Conservation (phyloP, 805 yeast species). For the Kazachstania bromeliacearum region DNA sequence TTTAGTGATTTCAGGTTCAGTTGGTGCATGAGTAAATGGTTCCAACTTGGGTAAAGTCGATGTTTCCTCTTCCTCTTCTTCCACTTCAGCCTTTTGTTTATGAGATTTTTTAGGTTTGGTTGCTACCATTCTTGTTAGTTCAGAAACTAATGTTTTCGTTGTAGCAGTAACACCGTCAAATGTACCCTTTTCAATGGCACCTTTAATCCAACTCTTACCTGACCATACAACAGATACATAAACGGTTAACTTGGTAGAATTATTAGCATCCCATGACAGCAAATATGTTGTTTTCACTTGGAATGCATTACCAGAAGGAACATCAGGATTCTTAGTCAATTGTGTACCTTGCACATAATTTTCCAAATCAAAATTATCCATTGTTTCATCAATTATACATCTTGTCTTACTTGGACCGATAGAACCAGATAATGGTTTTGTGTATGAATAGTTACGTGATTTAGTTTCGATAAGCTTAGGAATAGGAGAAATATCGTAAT, state of each 20-base stretch:
- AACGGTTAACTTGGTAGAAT: slow-evolving; percentile 43
- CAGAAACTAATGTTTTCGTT: slow-evolving; percentile 38
- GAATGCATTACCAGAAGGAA: slow-evolving; percentile 70
- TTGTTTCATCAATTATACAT: slow-evolving; percentile 52
- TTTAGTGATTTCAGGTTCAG: slow-evolving; percentile 34
- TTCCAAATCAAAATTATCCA: slow-evolving; percentile 44
- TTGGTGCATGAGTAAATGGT: slow-evolving; percentile 37
- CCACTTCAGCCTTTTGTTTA: slow-evolving; percentile 7
- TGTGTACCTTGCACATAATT: slow-evolving; percentile 43
- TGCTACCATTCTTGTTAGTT: slow-evolving; percentile 32
- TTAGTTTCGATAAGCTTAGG: slow-evolving; percentile 31
- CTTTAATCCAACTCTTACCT: slow-evolving; percentile 69
- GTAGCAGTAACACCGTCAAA: slow-evolving; percentile 63
- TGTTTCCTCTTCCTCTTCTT: slow-evolving; percentile 11
- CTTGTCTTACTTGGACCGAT: slow-evolving; percentile 72
- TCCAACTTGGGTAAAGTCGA: slow-evolving; percentile 28
- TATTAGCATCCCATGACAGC: slow-evolving; percentile 54
- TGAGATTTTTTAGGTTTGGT: slow-evolving; percentile 8
- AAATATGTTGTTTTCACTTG: slow-evolving; percentile 48
- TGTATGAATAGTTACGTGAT: slow-evolving; percentile 45
- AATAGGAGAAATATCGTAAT: slow-evolving; percentile 46
- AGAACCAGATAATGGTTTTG: slow-evolving; percentile 55
- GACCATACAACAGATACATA: slow-evolving; percentile 59
- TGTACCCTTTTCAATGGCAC: slow-evolving; percentile 66
- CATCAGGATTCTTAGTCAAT: slow-evolving; percentile 63